A percentile compares a stretch with the other conserved stretches of the same genome.
These are phyloP conservation scores for Kodamaea jinghongensis DNA, from an alignment of 805 yeast species.

Conservation along the genomic window DNA sequence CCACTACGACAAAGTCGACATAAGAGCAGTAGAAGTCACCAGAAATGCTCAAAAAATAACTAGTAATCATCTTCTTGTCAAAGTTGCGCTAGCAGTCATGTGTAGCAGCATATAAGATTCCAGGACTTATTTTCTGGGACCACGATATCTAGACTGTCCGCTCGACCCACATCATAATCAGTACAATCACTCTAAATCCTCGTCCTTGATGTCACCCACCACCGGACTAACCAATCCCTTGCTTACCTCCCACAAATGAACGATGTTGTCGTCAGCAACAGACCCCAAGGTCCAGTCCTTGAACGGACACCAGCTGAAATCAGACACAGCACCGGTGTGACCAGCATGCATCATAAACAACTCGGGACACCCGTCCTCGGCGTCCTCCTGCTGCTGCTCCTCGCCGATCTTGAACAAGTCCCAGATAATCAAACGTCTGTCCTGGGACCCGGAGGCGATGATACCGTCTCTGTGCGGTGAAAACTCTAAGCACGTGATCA, in stretches of 20 bases:
- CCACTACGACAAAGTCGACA: too few species aligned
- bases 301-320: slow-evolving; percentile 65
- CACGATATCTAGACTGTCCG: background rate
- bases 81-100: too few species aligned
- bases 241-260: slow-evolving; percentile 55
- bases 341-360: slow-evolving; percentile 91
- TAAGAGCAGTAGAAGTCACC: too few species aligned
- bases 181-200: slow-evolving; percentile 25
- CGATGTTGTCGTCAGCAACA: slow-evolving; percentile 59
- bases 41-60: too few species aligned
- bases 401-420: slow-evolving; percentile 76
- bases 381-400: slow-evolving; percentile 82
- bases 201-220: slow-evolving; percentile 14
- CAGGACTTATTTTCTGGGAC: too few species aligned
- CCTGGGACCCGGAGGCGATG: slow-evolving; percentile 72
- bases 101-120: too few species aligned
- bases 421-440: slow-evolving; percentile 78
- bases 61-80: too few species aligned
- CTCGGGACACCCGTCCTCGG: slow-evolving; percentile 90
- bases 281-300: slow-evolving; percentile 77
- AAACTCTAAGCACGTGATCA: slow-evolving; percentile 73
- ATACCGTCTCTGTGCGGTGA: slow-evolving; percentile 76
- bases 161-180: background rate
- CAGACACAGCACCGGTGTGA: slow-evolving; percentile 75
- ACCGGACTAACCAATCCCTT: slow-evolving; percentile 25